Evolutionary conservation across 257 asterid species (phyloP), one percentile per base, ranked within the genome.

Genomic region (Primulina eburnea): DNA sequence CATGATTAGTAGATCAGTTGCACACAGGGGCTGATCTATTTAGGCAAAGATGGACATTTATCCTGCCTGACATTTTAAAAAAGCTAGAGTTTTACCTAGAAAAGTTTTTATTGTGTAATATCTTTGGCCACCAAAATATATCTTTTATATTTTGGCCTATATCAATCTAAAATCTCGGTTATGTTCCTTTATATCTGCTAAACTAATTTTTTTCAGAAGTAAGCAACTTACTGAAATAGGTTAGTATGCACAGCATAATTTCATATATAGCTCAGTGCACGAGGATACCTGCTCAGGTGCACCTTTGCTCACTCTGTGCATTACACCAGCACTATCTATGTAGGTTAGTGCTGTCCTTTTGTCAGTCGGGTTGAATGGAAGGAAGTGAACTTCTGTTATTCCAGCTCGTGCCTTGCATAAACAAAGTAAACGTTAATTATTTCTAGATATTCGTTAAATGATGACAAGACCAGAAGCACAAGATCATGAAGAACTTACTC

Each of bases 261-360:
- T 62, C 16, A 11, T 65, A n/a, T 2, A 10, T 30, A 30, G 60
- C 17, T 62, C 21, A 43, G 65, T 63, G 43, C 71, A 16, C 5
- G 29, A 17, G 7, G 32, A 6, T 75, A 88, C 90, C 89, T 84
- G 95, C 77, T 88, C 92, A 0, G 92, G 92, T 5, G 95, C 92
- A 62, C 92, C 92, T 82, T 88, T 88, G 89, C 95, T 88, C 63
- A 77, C 89, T 78, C 95, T 78, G 37, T 84, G 95, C 95, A 81
- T 82, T 73, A 84, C 83, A 32, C 90, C 84, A 3, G 74, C 76
- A 8, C 57, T 70, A 62, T 88, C 95, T 47, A 78, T 60, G 70
- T 81, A 88, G 33, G 90, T 88, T 26, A 88, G 87, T 8, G 90
- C 89, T 10, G 95, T 86, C 73, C 90, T 73, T 80, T 86, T 88